Percentiles rank a stretch among this genome's conserved stretches.
phyloP scores from a whole-genome alignment of 768 basidiomycete species.

The Tricholoma matsutake region DNA sequence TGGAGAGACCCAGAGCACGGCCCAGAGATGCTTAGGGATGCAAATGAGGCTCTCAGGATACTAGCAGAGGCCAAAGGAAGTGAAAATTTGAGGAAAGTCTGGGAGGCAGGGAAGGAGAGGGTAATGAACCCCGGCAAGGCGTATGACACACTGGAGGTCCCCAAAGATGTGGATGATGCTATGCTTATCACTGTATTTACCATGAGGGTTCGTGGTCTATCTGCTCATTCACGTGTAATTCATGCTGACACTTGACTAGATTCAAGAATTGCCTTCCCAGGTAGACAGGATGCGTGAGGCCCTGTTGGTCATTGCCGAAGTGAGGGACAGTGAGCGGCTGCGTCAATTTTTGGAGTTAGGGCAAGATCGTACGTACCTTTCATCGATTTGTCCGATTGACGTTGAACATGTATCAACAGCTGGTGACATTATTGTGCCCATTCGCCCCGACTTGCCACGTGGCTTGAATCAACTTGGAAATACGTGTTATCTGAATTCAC shows the following conservation, averaged over 20 bases:
- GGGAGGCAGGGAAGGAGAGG: slow-evolving; percentile 51
- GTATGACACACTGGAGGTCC: slow-evolving; percentile 67
- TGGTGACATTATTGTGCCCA: slow-evolving; percentile 55
- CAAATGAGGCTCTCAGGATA: slow-evolving; percentile 68
- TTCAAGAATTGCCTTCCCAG: slow-evolving; percentile 69
- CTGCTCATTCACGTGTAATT: neutral
- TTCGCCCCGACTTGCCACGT: slow-evolving; percentile 68
- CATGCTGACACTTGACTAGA: slow-evolving; percentile 35
- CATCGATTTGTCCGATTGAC: neutral
- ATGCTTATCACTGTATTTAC: slow-evolving; percentile 71
- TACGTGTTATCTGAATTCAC: slow-evolving; percentile 83
- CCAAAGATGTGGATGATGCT: slow-evolving; percentile 69
- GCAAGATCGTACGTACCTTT: slow-evolving; percentile 63
- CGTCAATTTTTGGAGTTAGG: slow-evolving; percentile 64
- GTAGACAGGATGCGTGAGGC: slow-evolving; percentile 72
- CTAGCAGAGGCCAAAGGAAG: slow-evolving; percentile 65
- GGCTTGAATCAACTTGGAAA: slow-evolving; percentile 89
- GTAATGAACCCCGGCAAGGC: slow-evolving; percentile 70
- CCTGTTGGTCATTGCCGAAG: slow-evolving; percentile 68
- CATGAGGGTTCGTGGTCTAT: slow-evolving; percentile 54
- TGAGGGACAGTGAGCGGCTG: slow-evolving; percentile 68
- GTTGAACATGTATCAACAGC: slow-evolving; percentile 37
- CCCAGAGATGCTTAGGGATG: slow-evolving; percentile 43
- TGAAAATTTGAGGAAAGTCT: slow-evolving; percentile 41
- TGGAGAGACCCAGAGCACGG: slow-evolving; percentile 54